Evolutionary conservation across 1,284 basidiomycete genomes (phyloP), one percentile per base, ranked within the genome.

Genomic region (Moesziomyces antarcticus): DNA sequence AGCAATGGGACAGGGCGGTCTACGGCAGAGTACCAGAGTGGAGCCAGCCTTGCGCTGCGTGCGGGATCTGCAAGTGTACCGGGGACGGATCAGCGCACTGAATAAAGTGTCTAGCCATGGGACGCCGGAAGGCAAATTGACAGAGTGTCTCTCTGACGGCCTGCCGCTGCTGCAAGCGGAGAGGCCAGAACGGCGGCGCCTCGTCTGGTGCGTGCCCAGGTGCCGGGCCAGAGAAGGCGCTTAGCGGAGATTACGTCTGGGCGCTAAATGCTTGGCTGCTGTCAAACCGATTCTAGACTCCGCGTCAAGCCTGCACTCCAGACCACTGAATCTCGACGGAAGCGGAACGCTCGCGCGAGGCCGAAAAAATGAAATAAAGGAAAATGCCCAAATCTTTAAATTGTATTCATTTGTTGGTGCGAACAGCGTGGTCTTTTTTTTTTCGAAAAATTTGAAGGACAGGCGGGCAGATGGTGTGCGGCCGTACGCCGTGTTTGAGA

Each of bases 21-120:
- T 13, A 13, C 30, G 11, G 21, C 13, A 49, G 25, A 37, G 16
- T 16, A 33, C 16, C 24, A 41, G 7, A 27, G 33, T 9, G 25
- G 30, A 22, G 43, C 35, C 21, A 33, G 16, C 54, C 48, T 45
- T 14, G 14, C 42, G 49, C 46, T 51, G 43, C 22, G 18, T 25
- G 44, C 55, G 45, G 50, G 61, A 57, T 63, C 61, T 63, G 50
- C 61, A 56, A 30, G 37, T 48, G 49, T 55, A 47, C 37, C 49
- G 37, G 44, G 40, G 42, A 35, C 24, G 47, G 60, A 5, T 14
- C 21, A 35, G 46, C 20, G 25, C 30, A 53, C 51, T 8, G 25
- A 33, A 7, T 41, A 22, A 22, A 16, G 43, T 3, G 35, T 35
- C 10, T n/a, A 27, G 24, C 37, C 3, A 18, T 6, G 11, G 37